These are phyloP conservation scores for Leccinum olivaceoglutinosum DNA, from an alignment of 1,284 basidiomycete species.

Conservation along the genomic window DNA sequence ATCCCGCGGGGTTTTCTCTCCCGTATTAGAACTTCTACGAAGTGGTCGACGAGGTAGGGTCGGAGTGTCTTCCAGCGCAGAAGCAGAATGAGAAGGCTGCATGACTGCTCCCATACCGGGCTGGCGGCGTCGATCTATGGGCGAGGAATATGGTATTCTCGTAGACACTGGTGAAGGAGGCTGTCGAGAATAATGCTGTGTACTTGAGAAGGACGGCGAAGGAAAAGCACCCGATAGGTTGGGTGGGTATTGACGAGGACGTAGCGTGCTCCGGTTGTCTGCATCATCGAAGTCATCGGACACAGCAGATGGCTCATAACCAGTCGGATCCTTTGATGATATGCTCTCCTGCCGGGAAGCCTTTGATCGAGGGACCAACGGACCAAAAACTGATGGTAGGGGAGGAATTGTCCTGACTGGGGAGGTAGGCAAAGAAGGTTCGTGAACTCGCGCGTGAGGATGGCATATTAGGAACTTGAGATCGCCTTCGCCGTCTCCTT, in stretches of 20 bases:
- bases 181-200: slow-evolving; percentile 24
- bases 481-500: slow-evolving; percentile 69
- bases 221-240: slow-evolving; percentile 30
- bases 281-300: slow-evolving; percentile 59
- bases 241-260: slow-evolving; percentile 33
- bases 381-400: slow-evolving; percentile 38
- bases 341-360: slow-evolving; percentile 60
- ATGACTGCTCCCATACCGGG: slow-evolving; percentile 19
- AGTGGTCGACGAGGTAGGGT: slow-evolving; percentile 15
- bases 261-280: slow-evolving; percentile 40
- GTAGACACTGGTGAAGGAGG: slow-evolving; percentile 28
- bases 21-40: slow-evolving; percentile 27
- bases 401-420: slow-evolving; percentile 50
- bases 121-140: slow-evolving; percentile 25
- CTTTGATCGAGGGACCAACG: slow-evolving; percentile 43
- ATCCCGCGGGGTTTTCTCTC: slow-evolving; percentile 24
- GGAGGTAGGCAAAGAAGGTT: slow-evolving; percentile 37
- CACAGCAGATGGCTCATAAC: slow-evolving; percentile 59
- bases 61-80: slow-evolving; percentile 25
- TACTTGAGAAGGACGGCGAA: slow-evolving; percentile 28
- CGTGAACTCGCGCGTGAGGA: slow-evolving; percentile 55
- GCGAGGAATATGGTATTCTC: slow-evolving; percentile 24
- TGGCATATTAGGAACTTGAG: slow-evolving; percentile 79
- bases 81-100: slow-evolving; percentile 26
- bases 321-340: slow-evolving; percentile 62